phyloP scores from a whole-genome alignment of 148 eudicot species.

The Polygonum maritimum region DNA sequence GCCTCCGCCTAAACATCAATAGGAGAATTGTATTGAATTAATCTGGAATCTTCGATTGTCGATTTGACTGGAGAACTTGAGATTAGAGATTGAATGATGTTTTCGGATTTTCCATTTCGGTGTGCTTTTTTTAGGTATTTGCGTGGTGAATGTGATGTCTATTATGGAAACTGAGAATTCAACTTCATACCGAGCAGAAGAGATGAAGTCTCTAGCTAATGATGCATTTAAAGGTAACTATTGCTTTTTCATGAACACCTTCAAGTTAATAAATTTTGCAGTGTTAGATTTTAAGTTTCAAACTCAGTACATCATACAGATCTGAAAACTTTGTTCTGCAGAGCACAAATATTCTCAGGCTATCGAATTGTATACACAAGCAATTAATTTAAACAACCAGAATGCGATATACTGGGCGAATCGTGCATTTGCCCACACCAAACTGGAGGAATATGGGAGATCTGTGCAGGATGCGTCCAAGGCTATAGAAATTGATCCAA shows the following conservation, averaged over 20 bases:
- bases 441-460: conserved; percentile 94
- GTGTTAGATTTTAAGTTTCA: background rate
- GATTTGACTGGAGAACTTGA: conserved; percentile 1
- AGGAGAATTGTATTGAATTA: background rate
- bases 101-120: background rate
- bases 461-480: conserved; percentile 77
- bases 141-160: conserved; percentile 22
- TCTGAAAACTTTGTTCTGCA: conserved; percentile 18
- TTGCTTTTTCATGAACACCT: background rate
- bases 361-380: conserved; percentile 78
- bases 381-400: conserved; percentile 55
- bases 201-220: conserved; percentile 68
- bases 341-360: conserved; percentile 84
- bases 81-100: background rate
- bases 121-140: background rate
- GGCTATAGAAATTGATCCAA: conserved; percentile 84
- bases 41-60: background rate
- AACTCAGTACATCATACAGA: background rate
- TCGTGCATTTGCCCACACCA: conserved; percentile 93
- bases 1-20: background rate
- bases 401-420: conserved; percentile 96
- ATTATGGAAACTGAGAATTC: conserved; percentile 58
- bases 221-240: conserved; percentile 90
- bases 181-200: conserved; percentile 53
- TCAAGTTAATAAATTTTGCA: background rate